Percentiles rank a stretch among this genome's conserved stretches.
phyloP scores from a whole-genome alignment of 768 basidiomycete species.

The Mycena chlorophos region DNA sequence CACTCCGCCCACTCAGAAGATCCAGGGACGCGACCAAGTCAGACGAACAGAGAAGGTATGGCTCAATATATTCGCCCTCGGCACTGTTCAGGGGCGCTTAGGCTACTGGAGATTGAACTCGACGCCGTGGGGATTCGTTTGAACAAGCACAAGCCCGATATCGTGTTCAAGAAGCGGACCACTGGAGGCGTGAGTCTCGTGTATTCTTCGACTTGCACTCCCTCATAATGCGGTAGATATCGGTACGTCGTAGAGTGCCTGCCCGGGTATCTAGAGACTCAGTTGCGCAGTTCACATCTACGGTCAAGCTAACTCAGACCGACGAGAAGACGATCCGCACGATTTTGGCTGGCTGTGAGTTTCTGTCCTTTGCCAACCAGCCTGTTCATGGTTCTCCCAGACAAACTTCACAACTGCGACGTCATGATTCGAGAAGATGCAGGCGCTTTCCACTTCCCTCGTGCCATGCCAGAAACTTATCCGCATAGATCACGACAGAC shows the following conservation, averaged over 20 bases:
- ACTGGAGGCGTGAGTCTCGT: constrained; percentile 77
- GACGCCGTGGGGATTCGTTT: constrained; percentile 96
- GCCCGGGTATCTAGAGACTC: not conserved
- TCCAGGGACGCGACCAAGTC: constrained; percentile 79
- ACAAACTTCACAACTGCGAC: constrained; percentile 92
- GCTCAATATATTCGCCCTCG: no score
- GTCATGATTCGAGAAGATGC: constrained; percentile 99
- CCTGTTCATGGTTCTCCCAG: constrained; percentile 36
- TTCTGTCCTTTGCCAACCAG: not conserved
- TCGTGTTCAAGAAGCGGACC: constrained; percentile 91
- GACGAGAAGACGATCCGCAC: constrained; percentile 94
- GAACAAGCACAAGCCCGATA: constrained; percentile 88
- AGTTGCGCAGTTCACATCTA: constrained; percentile 76
- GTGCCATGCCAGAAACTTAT: not conserved
- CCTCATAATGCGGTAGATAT: constrained; percentile 53
- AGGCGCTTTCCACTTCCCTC: constrained; percentile 23
- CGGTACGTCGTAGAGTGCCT: constrained; percentile 39
- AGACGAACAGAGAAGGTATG: constrained; percentile 86
- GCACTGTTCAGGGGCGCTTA: no score
- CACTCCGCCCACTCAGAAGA: not conserved
- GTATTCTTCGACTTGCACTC: constrained; percentile 7
- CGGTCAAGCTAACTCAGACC: constrained; percentile 91
- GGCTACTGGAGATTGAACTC: constrained; percentile 86
- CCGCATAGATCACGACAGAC: constrained; percentile 80
- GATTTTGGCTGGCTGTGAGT: constrained; percentile 84